Evolutionary conservation across 1,284 basidiomycete genomes (phyloP).

Genomic region (Apiotrichum siamense): DNA sequence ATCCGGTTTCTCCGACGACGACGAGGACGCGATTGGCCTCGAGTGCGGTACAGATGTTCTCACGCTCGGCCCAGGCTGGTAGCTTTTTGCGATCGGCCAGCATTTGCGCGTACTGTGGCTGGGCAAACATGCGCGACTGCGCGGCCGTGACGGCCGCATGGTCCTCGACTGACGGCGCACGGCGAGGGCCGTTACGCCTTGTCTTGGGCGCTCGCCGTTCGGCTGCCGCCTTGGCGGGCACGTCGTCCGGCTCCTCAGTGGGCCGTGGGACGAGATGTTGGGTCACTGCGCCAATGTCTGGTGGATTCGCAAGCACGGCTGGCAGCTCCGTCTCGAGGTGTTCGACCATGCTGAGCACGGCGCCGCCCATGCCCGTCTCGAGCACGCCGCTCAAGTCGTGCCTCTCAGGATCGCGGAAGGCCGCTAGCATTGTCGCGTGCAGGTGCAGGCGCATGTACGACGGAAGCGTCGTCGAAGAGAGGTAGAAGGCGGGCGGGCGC

Average conservation of each 20-base stretch:
- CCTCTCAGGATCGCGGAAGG: constrained; percentile 50
- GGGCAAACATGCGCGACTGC: constrained; percentile 49
- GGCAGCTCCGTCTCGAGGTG: constrained; percentile 67
- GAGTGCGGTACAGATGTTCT: constrained; percentile 60
- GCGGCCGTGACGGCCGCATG: constrained; percentile 55
- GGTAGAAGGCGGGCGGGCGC: constrained; percentile 64
- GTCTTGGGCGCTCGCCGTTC: background rate
- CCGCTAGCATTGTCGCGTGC: constrained; percentile 58
- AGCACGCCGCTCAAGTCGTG: constrained; percentile 55
- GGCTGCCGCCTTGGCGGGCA: constrained; percentile 6
- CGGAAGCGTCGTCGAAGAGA: constrained; percentile 65
- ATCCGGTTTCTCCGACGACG: constrained; percentile 77
- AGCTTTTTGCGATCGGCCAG: constrained; percentile 57
- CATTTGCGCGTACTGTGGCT: constrained; percentile 57
- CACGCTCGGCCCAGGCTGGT: constrained; percentile 67
- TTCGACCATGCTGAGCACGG: constrained; percentile 68
- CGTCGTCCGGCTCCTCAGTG: constrained; percentile 22
- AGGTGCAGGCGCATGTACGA: constrained; percentile 82
- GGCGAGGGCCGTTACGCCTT: constrained; percentile 22
- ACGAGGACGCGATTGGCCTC: constrained; percentile 64
- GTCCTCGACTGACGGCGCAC: constrained; percentile 55
- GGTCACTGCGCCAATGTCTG: constrained; percentile 62
- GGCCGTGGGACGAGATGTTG: constrained; percentile 55
- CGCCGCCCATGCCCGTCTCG: constrained; percentile 61
- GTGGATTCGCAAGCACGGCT: constrained; percentile 60